phyloP scores from a whole-genome alignment of 1,284 basidiomycete species.

The Coriolopsis trogii region DNA sequence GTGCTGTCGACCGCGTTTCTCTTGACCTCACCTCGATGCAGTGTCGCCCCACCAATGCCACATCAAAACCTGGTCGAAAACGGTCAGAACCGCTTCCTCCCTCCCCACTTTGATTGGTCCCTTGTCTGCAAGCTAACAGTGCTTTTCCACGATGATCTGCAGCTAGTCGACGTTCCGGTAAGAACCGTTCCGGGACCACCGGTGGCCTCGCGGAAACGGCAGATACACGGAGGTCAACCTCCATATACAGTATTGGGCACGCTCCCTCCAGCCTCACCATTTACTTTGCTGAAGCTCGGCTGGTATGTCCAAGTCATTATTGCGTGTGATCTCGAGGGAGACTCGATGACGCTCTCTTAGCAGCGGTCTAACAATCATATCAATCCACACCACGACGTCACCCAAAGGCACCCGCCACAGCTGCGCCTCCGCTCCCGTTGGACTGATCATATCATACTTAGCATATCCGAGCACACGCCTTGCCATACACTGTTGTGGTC shows the following conservation, averaged over 20 bases:
- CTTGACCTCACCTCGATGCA: background rate
- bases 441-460: too few species aligned
- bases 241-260: background rate
- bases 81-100: too few species aligned
- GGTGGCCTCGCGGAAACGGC: background rate
- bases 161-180: background rate
- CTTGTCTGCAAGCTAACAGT: background rate
- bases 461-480: too few species aligned
- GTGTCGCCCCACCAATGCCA: background rate
- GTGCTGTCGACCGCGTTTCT: background rate
- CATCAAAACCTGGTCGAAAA: conserved; percentile 6
- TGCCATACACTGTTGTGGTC: too few species aligned
- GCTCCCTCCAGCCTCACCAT: background rate
- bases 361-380: too few species aligned
- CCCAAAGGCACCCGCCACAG: too few species aligned
- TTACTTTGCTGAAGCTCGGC: background rate
- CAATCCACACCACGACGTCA: too few species aligned
- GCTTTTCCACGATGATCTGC: conserved; percentile 14
- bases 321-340: too few species aligned
- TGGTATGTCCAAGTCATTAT: background rate
- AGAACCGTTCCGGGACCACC: background rate
- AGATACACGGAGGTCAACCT: background rate
- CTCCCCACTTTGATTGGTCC: background rate
- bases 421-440: too few species aligned
- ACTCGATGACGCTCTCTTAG: too few species aligned